These are phyloP conservation scores for Lumnitzera littorea DNA, from an alignment of 345 rosid genomes.

Conservation along the genomic window DNA sequence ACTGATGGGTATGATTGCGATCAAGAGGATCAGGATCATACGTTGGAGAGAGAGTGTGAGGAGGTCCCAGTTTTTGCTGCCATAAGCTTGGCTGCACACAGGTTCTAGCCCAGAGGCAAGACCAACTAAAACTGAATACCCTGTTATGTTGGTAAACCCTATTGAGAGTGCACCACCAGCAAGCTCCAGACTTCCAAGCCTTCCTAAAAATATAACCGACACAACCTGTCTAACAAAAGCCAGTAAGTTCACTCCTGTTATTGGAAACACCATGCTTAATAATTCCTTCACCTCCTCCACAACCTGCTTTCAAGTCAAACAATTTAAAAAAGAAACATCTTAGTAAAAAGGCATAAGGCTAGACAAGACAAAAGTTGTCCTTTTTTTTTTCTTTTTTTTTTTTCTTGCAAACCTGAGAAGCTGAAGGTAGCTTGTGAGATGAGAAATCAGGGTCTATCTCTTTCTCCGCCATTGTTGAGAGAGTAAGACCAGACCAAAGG, in stretches of 20 bases:
- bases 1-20: slow-evolving; percentile 72
- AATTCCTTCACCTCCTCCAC: slow-evolving; percentile 78
- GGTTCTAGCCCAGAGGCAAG: slow-evolving; percentile 97
- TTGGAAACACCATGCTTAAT: slow-evolving; percentile 83
- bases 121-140: slow-evolving; percentile 90
- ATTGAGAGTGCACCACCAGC: slow-evolving; percentile 97
- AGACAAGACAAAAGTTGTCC: background rate
- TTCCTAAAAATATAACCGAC: slow-evolving; percentile 81
- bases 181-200: slow-evolving; percentile 85
- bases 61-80: slow-evolving; percentile 85
- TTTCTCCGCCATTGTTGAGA: slow-evolving; percentile 42
- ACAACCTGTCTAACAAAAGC: slow-evolving; percentile 75
- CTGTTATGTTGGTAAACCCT: slow-evolving; percentile 97
- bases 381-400: background rate
- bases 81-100: slow-evolving; percentile 94
- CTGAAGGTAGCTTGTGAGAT: slow-evolving; percentile 40
- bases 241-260: slow-evolving; percentile 78
- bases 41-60: slow-evolving; percentile 78
- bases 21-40: slow-evolving; percentile 73
- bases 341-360: background rate
- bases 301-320: slow-evolving; percentile 27
- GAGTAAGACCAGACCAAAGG: background rate
- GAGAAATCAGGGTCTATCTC: slow-evolving; percentile 39
- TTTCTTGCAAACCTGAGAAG: slow-evolving; percentile 32
- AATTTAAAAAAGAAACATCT: background rate